These are phyloP conservation scores for Entomortierella chlamydospora DNA, from an alignment of 192 early-diverging fungal species.

Conservation along the genomic window DNA sequence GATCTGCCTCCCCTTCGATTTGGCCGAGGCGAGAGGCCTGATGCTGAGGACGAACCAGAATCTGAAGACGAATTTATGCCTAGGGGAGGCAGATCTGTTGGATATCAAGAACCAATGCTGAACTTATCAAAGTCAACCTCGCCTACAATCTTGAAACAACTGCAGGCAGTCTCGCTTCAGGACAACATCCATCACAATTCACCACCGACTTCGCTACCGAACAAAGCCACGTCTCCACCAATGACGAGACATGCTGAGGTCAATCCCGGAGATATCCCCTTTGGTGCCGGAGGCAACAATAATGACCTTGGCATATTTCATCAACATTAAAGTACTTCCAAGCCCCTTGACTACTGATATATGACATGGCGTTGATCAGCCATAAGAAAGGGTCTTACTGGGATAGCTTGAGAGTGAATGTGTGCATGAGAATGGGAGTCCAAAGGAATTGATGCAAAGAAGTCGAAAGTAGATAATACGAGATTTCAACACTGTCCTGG, in stretches of 20 bases:
- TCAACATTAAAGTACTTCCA: not conserved
- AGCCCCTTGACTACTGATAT: too few species aligned
- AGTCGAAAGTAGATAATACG: too few species aligned
- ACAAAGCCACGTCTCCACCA: constrained; percentile 4
- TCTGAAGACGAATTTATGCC: constrained; percentile 40
- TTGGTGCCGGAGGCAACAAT: constrained; percentile 2
- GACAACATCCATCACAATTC: not conserved
- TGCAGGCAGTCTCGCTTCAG: constrained; percentile 27
- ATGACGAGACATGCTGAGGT: not conserved
- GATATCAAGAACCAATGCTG: not conserved
- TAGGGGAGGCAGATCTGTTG: constrained; percentile 2
- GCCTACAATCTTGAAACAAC: constrained; percentile 12
- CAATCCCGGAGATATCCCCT: constrained; percentile 30
- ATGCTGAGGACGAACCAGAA: constrained; percentile 44
- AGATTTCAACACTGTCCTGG: too few species aligned
- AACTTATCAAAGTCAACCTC: not conserved
- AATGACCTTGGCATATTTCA: constrained; percentile 18
- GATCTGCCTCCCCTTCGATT: constrained; percentile 44
- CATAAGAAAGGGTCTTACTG: too few species aligned
- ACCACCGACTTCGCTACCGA: too few species aligned
- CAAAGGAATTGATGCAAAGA: too few species aligned
- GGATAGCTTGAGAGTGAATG: too few species aligned
- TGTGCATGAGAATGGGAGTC: too few species aligned
- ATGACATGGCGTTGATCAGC: too few species aligned
- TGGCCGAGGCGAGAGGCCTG: constrained; percentile 43